Evolutionary conservation across 352 stramenopile species (phyloP).

Genomic region (Phytophthora multivora): DNA sequence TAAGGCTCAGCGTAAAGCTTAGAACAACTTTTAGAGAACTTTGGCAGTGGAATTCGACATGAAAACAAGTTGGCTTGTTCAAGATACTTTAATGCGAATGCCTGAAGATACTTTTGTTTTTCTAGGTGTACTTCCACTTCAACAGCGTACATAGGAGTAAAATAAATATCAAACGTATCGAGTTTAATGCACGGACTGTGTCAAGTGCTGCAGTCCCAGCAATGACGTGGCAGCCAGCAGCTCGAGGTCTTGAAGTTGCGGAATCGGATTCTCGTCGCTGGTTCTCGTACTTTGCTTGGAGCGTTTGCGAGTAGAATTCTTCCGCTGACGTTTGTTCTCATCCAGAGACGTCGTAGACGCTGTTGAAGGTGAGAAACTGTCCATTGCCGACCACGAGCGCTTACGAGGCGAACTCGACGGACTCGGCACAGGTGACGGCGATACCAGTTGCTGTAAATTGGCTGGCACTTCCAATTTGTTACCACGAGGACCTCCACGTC

Average conservation of each 20-base stretch:
- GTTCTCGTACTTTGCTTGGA: slow-evolving; percentile 25
- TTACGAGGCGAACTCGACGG: slow-evolving; percentile 57
- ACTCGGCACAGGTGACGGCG: slow-evolving; percentile 40
- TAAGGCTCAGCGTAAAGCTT: slow-evolving; percentile 60
- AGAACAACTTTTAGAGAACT: slow-evolving; percentile 4
- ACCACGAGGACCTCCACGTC: slow-evolving; percentile 75
- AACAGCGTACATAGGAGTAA: slow-evolving; percentile 34
- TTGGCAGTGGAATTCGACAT: neutral
- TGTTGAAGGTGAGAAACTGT: slow-evolving; percentile 23
- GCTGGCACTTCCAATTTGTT: slow-evolving; percentile 77
- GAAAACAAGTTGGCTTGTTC: slow-evolving; percentile 14
- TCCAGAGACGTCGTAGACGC: slow-evolving; percentile 4
- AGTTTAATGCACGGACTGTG: slow-evolving; percentile 70
- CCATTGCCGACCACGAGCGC: slow-evolving; percentile 56
- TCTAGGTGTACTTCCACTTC: slow-evolving; percentile 26
- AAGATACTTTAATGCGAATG: slow-evolving; percentile 14
- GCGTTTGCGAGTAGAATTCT: slow-evolving; percentile 47
- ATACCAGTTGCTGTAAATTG: slow-evolving; percentile 65
- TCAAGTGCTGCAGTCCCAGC: slow-evolving; percentile 72
- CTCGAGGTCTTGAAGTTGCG: slow-evolving; percentile 73
- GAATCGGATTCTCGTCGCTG: slow-evolving; percentile 9
- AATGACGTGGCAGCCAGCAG: slow-evolving; percentile 78
- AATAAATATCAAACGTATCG: slow-evolving; percentile 48
- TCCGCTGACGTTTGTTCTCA: slow-evolving; percentile 45
- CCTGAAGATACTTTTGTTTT: slow-evolving; percentile 27